phyloP scores from a whole-genome alignment of 768 basidiomycete genomes.

The Wakefieldia striispora region DNA sequence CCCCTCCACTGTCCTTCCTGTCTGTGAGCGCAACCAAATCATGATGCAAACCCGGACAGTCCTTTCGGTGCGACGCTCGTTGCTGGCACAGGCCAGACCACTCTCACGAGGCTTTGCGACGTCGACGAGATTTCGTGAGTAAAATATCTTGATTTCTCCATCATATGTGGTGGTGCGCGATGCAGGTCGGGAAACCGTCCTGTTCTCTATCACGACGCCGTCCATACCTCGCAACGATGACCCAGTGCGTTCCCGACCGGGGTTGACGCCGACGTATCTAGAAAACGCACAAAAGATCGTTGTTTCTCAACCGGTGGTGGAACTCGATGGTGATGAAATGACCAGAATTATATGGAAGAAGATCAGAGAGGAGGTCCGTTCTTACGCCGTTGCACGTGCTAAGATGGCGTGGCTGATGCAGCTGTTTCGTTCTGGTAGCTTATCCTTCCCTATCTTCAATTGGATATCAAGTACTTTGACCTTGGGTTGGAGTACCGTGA shows the following conservation, averaged over 20 bases:
- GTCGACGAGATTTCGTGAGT: slow-evolving; percentile 31
- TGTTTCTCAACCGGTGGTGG: slow-evolving; percentile 87
- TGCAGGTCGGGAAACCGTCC: background rate
- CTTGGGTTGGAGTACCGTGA: slow-evolving; percentile 94
- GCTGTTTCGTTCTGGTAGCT: slow-evolving; percentile 52
- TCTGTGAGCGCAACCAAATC: slow-evolving; percentile 2
- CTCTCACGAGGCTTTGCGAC: slow-evolving; percentile 28
- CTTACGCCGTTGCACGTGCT: background rate
- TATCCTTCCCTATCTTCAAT: slow-evolving; percentile 90
- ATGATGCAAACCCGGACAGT: slow-evolving; percentile 23
- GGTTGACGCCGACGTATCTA: slow-evolving; percentile 9
- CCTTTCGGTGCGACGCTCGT: slow-evolving; percentile 25
- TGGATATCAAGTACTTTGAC: slow-evolving; percentile 98
- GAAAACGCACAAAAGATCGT: slow-evolving; percentile 55
- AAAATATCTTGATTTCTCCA: background rate
- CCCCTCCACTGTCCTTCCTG: slow-evolving; percentile 5
- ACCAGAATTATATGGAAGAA: slow-evolving; percentile 99
- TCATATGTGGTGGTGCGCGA: background rate
- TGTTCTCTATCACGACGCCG: background rate
- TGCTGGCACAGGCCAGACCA: slow-evolving; percentile 21
- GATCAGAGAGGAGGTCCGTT: slow-evolving; percentile 85
- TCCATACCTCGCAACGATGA: background rate
- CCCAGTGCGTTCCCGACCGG: background rate
- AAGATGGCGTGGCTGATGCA: background rate
- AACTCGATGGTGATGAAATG: slow-evolving; percentile 99